These are phyloP conservation scores for Echria macrotheca DNA, from an alignment of 495 filamentous ascomycete species.

Conservation along the genomic window DNA sequence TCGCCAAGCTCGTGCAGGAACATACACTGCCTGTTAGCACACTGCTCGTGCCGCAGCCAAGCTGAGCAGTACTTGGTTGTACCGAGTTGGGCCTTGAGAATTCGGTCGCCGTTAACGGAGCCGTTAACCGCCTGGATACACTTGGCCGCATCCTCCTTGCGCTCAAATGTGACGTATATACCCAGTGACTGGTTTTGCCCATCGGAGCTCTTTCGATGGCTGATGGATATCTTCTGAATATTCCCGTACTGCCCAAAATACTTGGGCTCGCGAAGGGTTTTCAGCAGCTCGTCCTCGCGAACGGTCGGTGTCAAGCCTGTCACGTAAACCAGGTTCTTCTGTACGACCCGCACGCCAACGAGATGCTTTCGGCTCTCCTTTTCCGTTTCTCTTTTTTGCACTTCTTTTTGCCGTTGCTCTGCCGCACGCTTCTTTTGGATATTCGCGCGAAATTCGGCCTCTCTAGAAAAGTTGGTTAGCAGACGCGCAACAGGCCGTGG, in stretches of 20 bases:
- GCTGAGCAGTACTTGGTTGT: slow-evolving; percentile 99
- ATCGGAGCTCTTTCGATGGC: slow-evolving; percentile 77
- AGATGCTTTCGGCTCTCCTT: slow-evolving; percentile 91
- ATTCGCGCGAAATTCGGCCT: slow-evolving; percentile 71
- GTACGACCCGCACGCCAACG: slow-evolving; percentile 88
- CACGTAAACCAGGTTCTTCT: slow-evolving; percentile 98
- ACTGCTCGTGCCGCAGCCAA: slow-evolving; percentile 87
- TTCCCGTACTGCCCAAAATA: slow-evolving; percentile 99
- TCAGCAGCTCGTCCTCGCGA: slow-evolving; percentile 82
- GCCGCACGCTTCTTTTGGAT: slow-evolving; percentile 78
- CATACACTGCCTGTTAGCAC: slow-evolving; percentile 91
- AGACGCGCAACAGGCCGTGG: background rate
- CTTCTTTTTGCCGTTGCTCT: slow-evolving; percentile 88
- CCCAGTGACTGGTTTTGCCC: slow-evolving; percentile 73
- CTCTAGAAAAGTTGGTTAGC: slow-evolving; percentile 33
- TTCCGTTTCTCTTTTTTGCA: slow-evolving; percentile 91
- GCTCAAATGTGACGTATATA: slow-evolving; percentile 93
- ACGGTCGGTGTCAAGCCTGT: slow-evolving; percentile 88
- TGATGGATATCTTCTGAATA: slow-evolving; percentile 98
- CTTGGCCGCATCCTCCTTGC: slow-evolving; percentile 74
- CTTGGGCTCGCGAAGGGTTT: slow-evolving; percentile 76
- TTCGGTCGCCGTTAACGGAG: slow-evolving; percentile 81
- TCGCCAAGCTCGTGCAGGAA: slow-evolving; percentile 97
- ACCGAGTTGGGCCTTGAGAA: slow-evolving; percentile 86
- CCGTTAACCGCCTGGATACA: slow-evolving; percentile 93